phyloP scores from a whole-genome alignment of 192 early-diverging fungal species.

The Geosiphon pyriformis region DNA sequence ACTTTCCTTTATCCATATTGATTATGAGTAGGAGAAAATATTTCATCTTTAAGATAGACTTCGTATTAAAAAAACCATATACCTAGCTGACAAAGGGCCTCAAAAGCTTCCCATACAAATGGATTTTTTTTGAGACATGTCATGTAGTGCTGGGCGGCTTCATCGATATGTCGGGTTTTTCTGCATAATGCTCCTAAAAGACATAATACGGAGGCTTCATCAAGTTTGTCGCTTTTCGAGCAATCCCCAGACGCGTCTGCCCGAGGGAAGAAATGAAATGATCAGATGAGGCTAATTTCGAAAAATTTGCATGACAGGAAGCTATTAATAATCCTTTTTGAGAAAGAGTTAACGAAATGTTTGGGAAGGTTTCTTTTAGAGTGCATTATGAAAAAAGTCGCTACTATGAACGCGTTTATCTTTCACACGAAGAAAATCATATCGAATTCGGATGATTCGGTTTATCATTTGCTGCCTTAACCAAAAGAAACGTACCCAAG shows the following conservation, averaged over 20 bases:
- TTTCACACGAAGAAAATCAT: too few relatives aligned
- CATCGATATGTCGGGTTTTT: slow-evolving; percentile 28
- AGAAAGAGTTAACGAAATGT: too few relatives aligned
- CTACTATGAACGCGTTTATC: too few relatives aligned
- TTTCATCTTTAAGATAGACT: neutral
- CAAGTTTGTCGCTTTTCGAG: slow-evolving; percentile 5
- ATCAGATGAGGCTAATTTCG: too few relatives aligned
- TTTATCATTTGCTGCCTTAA: too few relatives aligned
- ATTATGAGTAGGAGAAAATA: too few relatives aligned
- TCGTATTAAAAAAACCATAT: neutral
- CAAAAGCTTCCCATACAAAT: slow-evolving; percentile 48
- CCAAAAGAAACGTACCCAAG: slow-evolving; percentile 18
- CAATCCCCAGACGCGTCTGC: neutral
- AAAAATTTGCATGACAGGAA: too few relatives aligned
- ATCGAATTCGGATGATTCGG: too few relatives aligned
- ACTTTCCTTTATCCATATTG: slow-evolving; percentile 2
- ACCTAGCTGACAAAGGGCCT: slow-evolving; percentile 47
- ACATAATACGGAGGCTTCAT: slow-evolving; percentile 19
- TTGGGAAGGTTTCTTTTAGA: too few relatives aligned
- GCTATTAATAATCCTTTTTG: too few relatives aligned
- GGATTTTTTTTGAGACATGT: slow-evolving; percentile 37
- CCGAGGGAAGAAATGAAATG: neutral
- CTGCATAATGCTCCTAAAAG: slow-evolving; percentile 28
- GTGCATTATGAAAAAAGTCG: too few relatives aligned
- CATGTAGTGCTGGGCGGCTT: slow-evolving; percentile 38